Base-by-base conservation (phyloP, 768 basidiomycete species). In the Lyophyllum shimeji region DNA sequence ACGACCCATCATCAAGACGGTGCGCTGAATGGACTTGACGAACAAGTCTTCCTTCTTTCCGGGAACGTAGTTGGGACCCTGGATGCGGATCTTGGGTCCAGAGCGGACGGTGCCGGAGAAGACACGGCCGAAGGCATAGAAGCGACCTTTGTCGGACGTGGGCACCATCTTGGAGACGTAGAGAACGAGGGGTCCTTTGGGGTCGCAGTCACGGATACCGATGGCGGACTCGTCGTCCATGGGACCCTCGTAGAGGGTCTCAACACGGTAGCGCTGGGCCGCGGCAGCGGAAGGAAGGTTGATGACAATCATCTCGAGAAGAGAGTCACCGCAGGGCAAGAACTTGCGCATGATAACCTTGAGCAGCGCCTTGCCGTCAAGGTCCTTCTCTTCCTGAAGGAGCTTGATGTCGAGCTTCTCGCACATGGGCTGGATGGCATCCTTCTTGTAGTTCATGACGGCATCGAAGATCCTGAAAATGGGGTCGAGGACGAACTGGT, bases 81-180 rank as follows among this genome's bases (percentile, higher is more conserved):
- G 96, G 68, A 99, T 98, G 70, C 96, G 93, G 76, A 98, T 86
- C 80, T 99, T 98, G 69, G 95, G 95, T 51, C 96, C 96, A 52
- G 96, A 84, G 65, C 84, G 87, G 70, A 98, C 95, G 60, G 95
- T 98, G 69, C 96, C 96, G 60, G 96, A 91, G 85, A 99, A 99
- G 78, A 99, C 86, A 83, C 96, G 96, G 76, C 96, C 96, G 75
- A 99, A 98, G 60, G 96, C 96, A 76, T 98, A 98, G 90, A 98
- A 99, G 58, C 96, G 94, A 67, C 97, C 97, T 80, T 98, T 98
- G 75, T 99, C 96, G 66, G 95, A 96, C 46, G 96, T 97, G 61
- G 97, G 97, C 66, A 98, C 96, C 97, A 99, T 98, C 87, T 98
- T 98, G 65, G 96, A 98, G 76, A 99, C 82, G 76, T 98, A 99